These are phyloP conservation scores for Ophiostoma himal-ulmi DNA, from an alignment of 2,329 filamentous ascomycete genomes.

Conservation along the genomic window DNA sequence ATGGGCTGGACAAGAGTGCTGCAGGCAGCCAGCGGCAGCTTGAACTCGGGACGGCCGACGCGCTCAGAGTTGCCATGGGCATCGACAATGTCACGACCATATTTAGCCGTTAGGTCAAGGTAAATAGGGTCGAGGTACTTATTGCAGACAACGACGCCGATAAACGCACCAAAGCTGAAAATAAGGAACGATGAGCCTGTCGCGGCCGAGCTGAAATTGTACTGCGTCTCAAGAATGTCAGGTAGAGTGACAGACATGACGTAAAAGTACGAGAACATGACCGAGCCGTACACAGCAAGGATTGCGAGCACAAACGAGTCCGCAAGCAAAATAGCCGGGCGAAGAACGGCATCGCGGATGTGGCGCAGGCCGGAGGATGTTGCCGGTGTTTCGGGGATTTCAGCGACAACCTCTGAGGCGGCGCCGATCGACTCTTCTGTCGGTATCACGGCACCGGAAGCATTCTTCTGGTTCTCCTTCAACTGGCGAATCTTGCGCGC, in stretches of 20 bases:
- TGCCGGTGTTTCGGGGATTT: slow-evolving; percentile 26
- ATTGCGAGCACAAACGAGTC: slow-evolving; percentile 41
- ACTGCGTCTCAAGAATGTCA: slow-evolving; percentile 43
- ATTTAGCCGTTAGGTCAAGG: slow-evolving; percentile 37
- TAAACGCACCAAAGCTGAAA: slow-evolving; percentile 48
- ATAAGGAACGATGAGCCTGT: slow-evolving; percentile 49
- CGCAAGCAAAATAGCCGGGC: slow-evolving; percentile 44
- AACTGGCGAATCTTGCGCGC: neutral
- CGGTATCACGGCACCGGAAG: slow-evolving; percentile 24
- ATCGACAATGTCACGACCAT: slow-evolving; percentile 9
- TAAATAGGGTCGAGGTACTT: slow-evolving; percentile 49
- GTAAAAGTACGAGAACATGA: slow-evolving; percentile 50
- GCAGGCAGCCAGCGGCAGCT: slow-evolving; percentile 47
- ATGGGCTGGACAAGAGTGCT: slow-evolving; percentile 44
- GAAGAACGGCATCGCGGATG: slow-evolving; percentile 41
- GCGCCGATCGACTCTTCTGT: neutral
- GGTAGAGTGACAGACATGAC: slow-evolving; percentile 50
- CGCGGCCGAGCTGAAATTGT: slow-evolving; percentile 45
- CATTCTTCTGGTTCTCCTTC: neutral
- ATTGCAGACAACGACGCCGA: slow-evolving; percentile 48
- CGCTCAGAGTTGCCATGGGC: slow-evolving; percentile 29
- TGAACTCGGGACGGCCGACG: slow-evolving; percentile 47
- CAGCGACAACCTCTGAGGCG: neutral
- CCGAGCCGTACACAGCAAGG: slow-evolving; percentile 42
- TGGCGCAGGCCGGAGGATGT: slow-evolving; percentile 45